Evolutionary conservation across 2,329 filamentous ascomycete species (phyloP).

Genomic region (Paecilomyces sp.): DNA sequence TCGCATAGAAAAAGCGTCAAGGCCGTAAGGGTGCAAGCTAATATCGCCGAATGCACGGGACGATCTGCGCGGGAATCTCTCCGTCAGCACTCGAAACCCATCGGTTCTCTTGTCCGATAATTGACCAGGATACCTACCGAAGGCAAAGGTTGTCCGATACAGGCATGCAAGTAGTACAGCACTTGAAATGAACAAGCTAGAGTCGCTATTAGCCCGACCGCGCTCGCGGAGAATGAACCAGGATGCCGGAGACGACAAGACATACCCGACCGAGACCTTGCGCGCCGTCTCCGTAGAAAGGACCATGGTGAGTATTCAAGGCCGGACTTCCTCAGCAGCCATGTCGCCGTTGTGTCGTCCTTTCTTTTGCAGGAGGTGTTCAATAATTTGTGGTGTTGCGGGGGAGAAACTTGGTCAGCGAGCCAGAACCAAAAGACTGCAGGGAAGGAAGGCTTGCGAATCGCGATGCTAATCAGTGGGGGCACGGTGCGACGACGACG

Average conservation of each 20-base stretch:
- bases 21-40: slow-evolving; percentile 35
- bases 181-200: slow-evolving; percentile 22
- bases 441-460: not conserved
- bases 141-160: slow-evolving; percentile 32
- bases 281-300: not conserved
- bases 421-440: not conserved
- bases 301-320: not conserved
- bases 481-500: not conserved
- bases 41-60: slow-evolving; percentile 37
- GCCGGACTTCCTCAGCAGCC: not conserved
- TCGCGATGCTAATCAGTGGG: not conserved
- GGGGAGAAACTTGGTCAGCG: not conserved
- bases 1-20: slow-evolving; percentile 29
- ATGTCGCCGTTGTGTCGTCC: not conserved
- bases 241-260: not conserved
- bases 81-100: slow-evolving; percentile 7
- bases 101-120: not conserved
- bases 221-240: not conserved
- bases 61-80: slow-evolving; percentile 28
- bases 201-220: slow-evolving; percentile 11
- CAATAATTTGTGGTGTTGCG: not conserved
- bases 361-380: not conserved
- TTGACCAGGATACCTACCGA: slow-evolving; percentile 21
- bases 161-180: slow-evolving; percentile 26
- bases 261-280: slow-evolving; percentile 25